phyloP scores from a whole-genome alignment of 2,329 filamentous ascomycete species.

The Rhynchosporium agropyri region DNA sequence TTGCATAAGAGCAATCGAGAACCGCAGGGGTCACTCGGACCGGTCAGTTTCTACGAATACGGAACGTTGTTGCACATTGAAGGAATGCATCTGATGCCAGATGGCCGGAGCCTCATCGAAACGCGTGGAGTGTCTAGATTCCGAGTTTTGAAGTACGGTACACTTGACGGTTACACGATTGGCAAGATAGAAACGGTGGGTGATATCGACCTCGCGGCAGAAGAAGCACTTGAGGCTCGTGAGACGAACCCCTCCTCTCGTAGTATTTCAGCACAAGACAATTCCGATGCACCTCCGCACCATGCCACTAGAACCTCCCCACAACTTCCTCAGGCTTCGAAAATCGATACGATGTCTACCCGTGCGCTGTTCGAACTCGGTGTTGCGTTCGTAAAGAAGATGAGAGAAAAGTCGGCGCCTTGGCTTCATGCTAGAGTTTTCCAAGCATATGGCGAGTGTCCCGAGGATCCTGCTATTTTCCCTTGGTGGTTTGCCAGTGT shows the following conservation, averaged over 20 bases:
- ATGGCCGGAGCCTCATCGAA: constrained; percentile 82
- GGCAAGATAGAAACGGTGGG: constrained; percentile 77
- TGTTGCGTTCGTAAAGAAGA: constrained; percentile 67
- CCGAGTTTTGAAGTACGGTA: constrained; percentile 64
- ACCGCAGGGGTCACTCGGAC: constrained; percentile 55
- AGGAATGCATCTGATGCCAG: constrained; percentile 71
- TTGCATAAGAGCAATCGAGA: constrained; percentile 62
- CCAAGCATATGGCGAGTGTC: constrained; percentile 75
- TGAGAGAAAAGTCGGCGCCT: constrained; percentile 67
- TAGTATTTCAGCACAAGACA: constrained; percentile 29
- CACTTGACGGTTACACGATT: constrained; percentile 76
- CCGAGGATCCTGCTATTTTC: constrained; percentile 72
- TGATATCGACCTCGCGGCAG: constrained; percentile 79
- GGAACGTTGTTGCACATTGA: constrained; percentile 80
- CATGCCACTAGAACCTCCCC: constrained; percentile 6
- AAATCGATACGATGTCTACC: constrained; percentile 58
- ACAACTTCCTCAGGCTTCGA: background rate
- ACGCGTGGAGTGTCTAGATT: constrained; percentile 78
- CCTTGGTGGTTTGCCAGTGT: constrained; percentile 91
- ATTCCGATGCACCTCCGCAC: constrained; percentile 31
- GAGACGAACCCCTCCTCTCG: constrained; percentile 53
- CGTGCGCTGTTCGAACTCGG: constrained; percentile 67
- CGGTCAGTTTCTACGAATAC: constrained; percentile 66
- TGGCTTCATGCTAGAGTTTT: constrained; percentile 77
- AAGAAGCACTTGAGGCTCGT: constrained; percentile 73